Percentiles rank a stretch among this genome's conserved stretches.
Evolutionary conservation across 2,329 filamentous ascomycete species (phyloP).

Genomic region (Dactylellina cionopaga): DNA sequence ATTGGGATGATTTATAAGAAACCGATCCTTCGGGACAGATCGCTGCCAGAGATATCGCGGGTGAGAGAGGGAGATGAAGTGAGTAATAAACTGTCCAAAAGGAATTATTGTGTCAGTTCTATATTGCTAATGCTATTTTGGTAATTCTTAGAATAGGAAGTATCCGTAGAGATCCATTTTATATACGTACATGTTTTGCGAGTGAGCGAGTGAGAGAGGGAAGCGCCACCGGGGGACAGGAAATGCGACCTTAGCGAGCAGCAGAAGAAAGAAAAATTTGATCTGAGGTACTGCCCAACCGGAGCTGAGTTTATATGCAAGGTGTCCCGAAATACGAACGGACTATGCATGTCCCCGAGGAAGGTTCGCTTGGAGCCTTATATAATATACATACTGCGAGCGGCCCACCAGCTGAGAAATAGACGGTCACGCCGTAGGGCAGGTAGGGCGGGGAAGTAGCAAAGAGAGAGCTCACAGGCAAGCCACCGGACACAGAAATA

Average conservation of each 20-base stretch:
- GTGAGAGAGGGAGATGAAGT: conserved; percentile 16
- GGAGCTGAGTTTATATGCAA: conserved; percentile 49
- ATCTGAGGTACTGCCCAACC: conserved; percentile 11
- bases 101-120: conserved; percentile 40
- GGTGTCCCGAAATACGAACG: conserved; percentile 35
- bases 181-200: conserved; percentile 40
- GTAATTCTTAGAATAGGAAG: conserved; percentile 4
- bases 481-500: conserved; percentile 46
- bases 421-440: conserved; percentile 38
- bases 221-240: conserved; percentile 42
- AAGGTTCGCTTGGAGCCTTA: conserved; percentile 51
- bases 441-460: conserved; percentile 23
- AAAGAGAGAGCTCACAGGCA: conserved; percentile 32
- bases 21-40: conserved; percentile 42
- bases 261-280: conserved; percentile 10
- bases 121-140: conserved; percentile 37
- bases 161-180: neutral
- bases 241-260: conserved; percentile 28
- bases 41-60: conserved; percentile 16
- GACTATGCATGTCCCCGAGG: conserved; percentile 41
- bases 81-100: conserved; percentile 51
- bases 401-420: conserved; percentile 41
- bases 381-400: conserved; percentile 31
- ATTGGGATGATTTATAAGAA: conserved; percentile 44
- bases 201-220: too few relatives aligned